Conservation (phyloP, 2,329 filamentous ascomycete genomes). For the Fusarium buxicola region DNA sequence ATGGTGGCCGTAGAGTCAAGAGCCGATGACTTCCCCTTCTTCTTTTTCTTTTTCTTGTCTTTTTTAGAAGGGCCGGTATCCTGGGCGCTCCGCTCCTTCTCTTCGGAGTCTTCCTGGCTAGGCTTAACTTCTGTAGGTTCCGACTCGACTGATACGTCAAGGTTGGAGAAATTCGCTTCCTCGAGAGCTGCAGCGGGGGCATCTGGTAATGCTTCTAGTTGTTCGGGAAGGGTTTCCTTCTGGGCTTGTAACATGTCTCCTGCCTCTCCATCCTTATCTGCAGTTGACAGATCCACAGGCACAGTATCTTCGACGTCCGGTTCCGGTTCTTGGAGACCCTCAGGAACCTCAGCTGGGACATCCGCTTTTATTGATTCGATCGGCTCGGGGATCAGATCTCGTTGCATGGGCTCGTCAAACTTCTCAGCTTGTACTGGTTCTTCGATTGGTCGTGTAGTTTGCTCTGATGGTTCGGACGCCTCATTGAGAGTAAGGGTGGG, state of each 20-base stretch:
- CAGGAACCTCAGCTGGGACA: neutral
- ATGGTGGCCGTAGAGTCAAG: neutral
- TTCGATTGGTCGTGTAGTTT: neutral
- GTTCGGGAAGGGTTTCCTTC: neutral
- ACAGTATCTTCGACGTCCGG: neutral
- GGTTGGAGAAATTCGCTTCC: neutral
- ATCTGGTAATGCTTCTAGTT: neutral
- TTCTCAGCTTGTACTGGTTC: neutral
- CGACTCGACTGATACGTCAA: neutral
- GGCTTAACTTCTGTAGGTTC: neutral
- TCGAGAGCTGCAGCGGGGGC: neutral
- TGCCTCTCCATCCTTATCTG: neutral
- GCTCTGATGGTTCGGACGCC: neutral
- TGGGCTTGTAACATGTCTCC: neutral
- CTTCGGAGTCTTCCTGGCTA: neutral
- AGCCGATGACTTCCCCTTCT: conserved; percentile 9
- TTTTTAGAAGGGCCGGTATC: conserved; percentile 18
- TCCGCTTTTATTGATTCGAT: neutral
- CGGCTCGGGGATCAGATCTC: neutral
- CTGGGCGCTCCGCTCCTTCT: neutral
- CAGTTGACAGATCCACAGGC: neutral
- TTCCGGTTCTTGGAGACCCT: neutral
- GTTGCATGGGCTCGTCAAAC: neutral
- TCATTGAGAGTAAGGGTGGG: neutral
- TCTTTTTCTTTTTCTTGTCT: conserved; percentile 36